These are phyloP conservation scores for Fusarium multiceps DNA, from an alignment of 2,329 filamentous ascomycete genomes.

Conservation along the genomic window DNA sequence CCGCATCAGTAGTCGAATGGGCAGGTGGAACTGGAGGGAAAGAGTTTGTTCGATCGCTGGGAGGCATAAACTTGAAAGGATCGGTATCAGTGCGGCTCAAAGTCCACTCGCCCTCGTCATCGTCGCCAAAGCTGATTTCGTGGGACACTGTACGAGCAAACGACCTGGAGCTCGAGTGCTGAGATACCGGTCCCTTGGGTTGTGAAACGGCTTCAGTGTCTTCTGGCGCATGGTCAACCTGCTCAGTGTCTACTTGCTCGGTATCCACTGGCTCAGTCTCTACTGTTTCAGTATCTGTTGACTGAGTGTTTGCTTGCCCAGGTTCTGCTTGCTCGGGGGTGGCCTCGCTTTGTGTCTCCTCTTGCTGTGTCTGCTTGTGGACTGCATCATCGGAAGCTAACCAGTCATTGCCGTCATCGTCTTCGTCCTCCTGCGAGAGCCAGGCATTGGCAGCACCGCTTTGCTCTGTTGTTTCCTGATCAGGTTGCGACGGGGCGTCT, in stretches of 20 bases:
- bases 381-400: constrained; percentile 39
- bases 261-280: constrained; percentile 23
- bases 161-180: constrained; percentile 70
- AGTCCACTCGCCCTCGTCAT: constrained; percentile 70
- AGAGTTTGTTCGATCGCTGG: constrained; percentile 69
- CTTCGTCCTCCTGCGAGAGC: constrained; percentile 43
- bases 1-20: constrained; percentile 41
- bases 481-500: constrained; percentile 27
- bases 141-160: constrained; percentile 73
- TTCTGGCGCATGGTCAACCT: constrained; percentile 22
- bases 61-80: constrained; percentile 69
- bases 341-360: constrained; percentile 20
- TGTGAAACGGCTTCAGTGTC: constrained; percentile 27
- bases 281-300: constrained; percentile 15
- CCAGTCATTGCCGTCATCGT: constrained; percentile 42
- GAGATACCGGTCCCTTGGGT: constrained; percentile 53
- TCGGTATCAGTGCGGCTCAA: constrained; percentile 64
- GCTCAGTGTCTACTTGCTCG: constrained; percentile 25
- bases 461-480: constrained; percentile 6
- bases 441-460: constrained; percentile 30
- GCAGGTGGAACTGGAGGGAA: constrained; percentile 67
- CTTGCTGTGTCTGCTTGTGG: constrained; percentile 12
- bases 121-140: constrained; percentile 69
- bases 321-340: constrained; percentile 24
- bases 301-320: constrained; percentile 1